phyloP scores from a whole-genome alignment of 176 grass and related monocot genomes.

The Phyllostachys edulis region DNA sequence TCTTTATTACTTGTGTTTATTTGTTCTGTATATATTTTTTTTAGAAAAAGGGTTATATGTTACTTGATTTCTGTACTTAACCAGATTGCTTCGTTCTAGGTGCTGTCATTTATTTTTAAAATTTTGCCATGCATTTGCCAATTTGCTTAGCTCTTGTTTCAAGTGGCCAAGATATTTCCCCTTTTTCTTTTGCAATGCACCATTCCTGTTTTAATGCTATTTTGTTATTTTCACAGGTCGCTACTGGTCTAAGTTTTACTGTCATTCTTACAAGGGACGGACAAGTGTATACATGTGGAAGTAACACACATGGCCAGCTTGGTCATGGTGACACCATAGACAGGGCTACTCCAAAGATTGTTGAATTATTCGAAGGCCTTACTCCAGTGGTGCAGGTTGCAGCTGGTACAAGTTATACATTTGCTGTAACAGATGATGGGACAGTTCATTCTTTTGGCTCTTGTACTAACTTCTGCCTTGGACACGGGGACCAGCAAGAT shows the following conservation, averaged over 20 bases:
- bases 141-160: background rate
- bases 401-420: constrained; percentile 89
- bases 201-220: background rate
- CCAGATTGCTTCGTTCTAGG: background rate
- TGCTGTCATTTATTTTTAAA: background rate
- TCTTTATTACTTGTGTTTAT: background rate
- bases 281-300: constrained; percentile 84
- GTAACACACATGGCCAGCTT: constrained; percentile 95
- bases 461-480: constrained; percentile 92
- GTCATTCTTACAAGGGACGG: constrained; percentile 74
- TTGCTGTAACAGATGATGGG: constrained; percentile 89
- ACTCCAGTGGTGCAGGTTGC: constrained; percentile 77
- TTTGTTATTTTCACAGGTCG: constrained; percentile 53
- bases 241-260: constrained; percentile 90
- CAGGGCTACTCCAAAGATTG: constrained; percentile 60
- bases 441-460: constrained; percentile 89
- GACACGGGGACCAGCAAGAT: constrained; percentile 88
- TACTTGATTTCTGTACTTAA: background rate
- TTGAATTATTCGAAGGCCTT: constrained; percentile 59
- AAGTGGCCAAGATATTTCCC: background rate
- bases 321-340: constrained; percentile 90
- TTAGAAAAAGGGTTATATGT: background rate
- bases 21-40: background rate
- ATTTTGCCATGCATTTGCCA: background rate
- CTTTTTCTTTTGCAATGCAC: background rate